Conservation (phyloP, 2,329 filamentous ascomycete species). For the Calcarisporium arbuscula region DNA sequence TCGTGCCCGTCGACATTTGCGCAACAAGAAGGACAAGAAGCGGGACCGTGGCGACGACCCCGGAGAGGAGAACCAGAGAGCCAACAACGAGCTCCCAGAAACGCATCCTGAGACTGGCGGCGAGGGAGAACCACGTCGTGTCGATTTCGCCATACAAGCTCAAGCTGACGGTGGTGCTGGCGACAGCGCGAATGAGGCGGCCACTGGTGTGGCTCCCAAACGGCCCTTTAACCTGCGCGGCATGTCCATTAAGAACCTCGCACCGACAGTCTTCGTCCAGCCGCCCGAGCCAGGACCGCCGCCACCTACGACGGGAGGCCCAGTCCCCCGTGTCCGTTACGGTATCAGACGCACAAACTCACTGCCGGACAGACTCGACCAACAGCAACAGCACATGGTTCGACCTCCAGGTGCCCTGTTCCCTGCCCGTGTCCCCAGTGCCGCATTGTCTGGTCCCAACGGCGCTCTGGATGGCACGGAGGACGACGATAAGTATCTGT, state of each 20-base stretch:
- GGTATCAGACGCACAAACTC: slow-evolving; percentile 70
- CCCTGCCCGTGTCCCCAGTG: slow-evolving; percentile 38
- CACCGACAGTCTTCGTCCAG: slow-evolving; percentile 63
- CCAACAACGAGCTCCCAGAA: slow-evolving; percentile 24
- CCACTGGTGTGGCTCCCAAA: slow-evolving; percentile 15
- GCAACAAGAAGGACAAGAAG: slow-evolving; percentile 40
- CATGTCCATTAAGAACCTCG: slow-evolving; percentile 61
- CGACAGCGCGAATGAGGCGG: slow-evolving; percentile 20
- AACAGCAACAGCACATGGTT: slow-evolving; percentile 34
- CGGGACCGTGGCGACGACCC: slow-evolving; percentile 32
- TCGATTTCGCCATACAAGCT: slow-evolving; percentile 48
- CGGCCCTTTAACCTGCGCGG: slow-evolving; percentile 51
- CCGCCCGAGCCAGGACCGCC: slow-evolving; percentile 23
- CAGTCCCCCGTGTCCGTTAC: slow-evolving; percentile 51
- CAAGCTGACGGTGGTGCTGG: slow-evolving; percentile 17
- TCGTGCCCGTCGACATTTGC: slow-evolving; percentile 28
- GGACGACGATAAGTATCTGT: slow-evolving; percentile 42
- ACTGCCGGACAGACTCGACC: slow-evolving; percentile 63
- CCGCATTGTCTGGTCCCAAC: slow-evolving; percentile 24
- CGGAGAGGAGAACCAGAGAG: slow-evolving; percentile 21
- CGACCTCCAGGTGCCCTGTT: slow-evolving; percentile 45
- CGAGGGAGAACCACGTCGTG: slow-evolving; percentile 43
- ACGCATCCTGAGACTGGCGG: slow-evolving; percentile 9
- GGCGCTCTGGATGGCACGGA: slow-evolving; percentile 21
- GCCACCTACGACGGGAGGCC: slow-evolving; percentile 29